Evolutionary conservation across 768 basidiomycete genomes (phyloP).

Genomic region (Phanerochaete sordida): DNA sequence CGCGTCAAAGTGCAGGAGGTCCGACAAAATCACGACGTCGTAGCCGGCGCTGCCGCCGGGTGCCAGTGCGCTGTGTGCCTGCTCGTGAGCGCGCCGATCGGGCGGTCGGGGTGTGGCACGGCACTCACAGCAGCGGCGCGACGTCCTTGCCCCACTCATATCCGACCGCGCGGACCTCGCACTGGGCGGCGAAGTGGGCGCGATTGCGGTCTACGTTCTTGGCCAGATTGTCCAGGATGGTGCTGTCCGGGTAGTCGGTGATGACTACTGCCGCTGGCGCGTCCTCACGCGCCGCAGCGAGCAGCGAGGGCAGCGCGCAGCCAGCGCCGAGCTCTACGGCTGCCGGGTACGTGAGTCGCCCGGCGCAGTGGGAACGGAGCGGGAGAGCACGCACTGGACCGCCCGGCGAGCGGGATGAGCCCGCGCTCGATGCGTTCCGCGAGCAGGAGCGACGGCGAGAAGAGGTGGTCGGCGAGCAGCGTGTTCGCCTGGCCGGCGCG

Average conservation of each 20-base stretch:
- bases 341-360: constrained; percentile 19
- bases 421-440: constrained; percentile 63
- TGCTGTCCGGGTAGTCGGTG: constrained; percentile 68
- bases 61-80: not conserved
- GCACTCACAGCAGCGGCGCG: constrained; percentile 43
- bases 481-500: constrained; percentile 53
- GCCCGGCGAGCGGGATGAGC: constrained; percentile 38
- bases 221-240: constrained; percentile 53
- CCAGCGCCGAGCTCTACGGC: constrained; percentile 75
- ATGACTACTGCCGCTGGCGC: constrained; percentile 53
- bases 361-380: not conserved
- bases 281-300: constrained; percentile 41
- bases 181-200: constrained; percentile 31
- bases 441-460: constrained; percentile 64
- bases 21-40: constrained; percentile 64
- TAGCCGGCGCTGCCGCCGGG: constrained; percentile 28
- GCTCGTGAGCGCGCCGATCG: not conserved
- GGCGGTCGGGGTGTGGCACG: not conserved
- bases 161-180: constrained; percentile 42
- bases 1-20: constrained; percentile 64
- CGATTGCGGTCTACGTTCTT: constrained; percentile 53
- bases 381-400: constrained; percentile 34
- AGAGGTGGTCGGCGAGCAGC: constrained; percentile 68
- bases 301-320: constrained; percentile 61
- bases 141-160: constrained; percentile 66